Evolutionary conservation across 495 filamentous ascomycete genomes (phyloP), one percentile per base, ranked within the genome.

Genomic region (Aspergillus affinis): DNA sequence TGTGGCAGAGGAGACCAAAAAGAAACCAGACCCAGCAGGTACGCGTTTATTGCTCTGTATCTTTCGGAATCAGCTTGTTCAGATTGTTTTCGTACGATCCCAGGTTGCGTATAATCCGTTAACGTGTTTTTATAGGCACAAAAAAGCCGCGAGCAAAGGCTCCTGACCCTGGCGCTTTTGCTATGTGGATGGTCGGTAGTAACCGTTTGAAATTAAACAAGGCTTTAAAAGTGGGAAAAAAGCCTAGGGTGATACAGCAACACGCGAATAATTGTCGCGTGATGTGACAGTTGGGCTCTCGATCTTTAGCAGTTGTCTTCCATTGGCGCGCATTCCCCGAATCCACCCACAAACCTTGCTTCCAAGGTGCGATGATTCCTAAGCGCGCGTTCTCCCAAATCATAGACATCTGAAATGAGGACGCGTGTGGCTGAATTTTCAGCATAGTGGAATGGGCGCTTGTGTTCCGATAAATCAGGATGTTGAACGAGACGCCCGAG

Each of bases 131-230:
- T 15, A 3, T 55, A 73, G 72, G 58, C 9, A 19, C 58, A 17
- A 78, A 77, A 56, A 78, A 74, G 58, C 59, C 69, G 6, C 63
- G 61, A 12, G 55, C 52, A 26, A 71, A 65, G 47, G 58, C 62
- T 48, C 55, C 61, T 15, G 68, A 72, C 20, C 72, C 71, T 41
- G 65, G 69, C n/a, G 62, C 69, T 18, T 76, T 78, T 59, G 69
- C 76, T 1, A 69, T 66, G 64, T 78, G 76, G 76, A 73, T 78
- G 72, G 68, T 76, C 54, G 76, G 76, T 21, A 63, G 68, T 50
- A 67, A 66, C 26, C 65, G 72, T 27, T 57, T 65, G 15, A 71
- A 60, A 56, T 45, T 51, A 41, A 68, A 69, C 53, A 72, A 71
- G 66, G 60, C 69, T 65, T 70, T 65, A 66, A 72, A 75, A 69